phyloP scores from a whole-genome alignment of 2,329 filamentous ascomycete species.

The Chaetothyriales sp. region DNA sequence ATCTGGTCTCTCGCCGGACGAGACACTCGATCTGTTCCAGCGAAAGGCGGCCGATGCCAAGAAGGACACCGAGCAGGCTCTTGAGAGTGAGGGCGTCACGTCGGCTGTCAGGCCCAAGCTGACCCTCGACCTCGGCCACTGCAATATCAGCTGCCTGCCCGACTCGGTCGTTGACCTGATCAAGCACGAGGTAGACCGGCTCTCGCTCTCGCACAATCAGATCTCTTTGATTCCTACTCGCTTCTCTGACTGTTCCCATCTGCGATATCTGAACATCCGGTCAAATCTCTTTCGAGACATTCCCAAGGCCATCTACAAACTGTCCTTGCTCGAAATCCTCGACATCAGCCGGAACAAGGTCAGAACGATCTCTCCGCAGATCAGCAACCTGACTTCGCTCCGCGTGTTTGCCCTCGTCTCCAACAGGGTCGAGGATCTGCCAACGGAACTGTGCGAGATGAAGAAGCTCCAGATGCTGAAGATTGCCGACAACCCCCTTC shows the following conservation, averaged over 20 bases:
- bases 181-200: slow-evolving; percentile 40
- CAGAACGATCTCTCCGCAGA: slow-evolving; percentile 59
- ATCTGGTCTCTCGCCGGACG: slow-evolving; percentile 24
- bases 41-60: slow-evolving; percentile 34
- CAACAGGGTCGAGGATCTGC: slow-evolving; percentile 74
- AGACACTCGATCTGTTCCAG: slow-evolving; percentile 33
- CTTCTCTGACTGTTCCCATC: slow-evolving; percentile 35
- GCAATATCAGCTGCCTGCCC: slow-evolving; percentile 35
- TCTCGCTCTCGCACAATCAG: slow-evolving; percentile 39
- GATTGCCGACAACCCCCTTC: slow-evolving; percentile 74
- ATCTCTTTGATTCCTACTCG: slow-evolving; percentile 36
- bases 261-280: slow-evolving; percentile 38
- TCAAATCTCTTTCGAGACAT: slow-evolving; percentile 44
- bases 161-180: slow-evolving; percentile 38
- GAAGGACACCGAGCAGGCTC: slow-evolving; percentile 33
- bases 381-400: slow-evolving; percentile 66
- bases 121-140: slow-evolving; percentile 39
- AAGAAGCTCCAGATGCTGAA: slow-evolving; percentile 77
- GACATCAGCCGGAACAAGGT: slow-evolving; percentile 86
- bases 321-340: slow-evolving; percentile 78
- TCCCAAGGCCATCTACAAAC: slow-evolving; percentile 59
- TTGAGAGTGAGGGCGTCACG: slow-evolving; percentile 32
- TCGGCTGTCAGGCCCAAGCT: slow-evolving; percentile 36
- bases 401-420: slow-evolving; percentile 80
- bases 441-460: slow-evolving; percentile 77